Evolutionary conservation across 371 early-diverging fungal species (phyloP).

Genomic region (Apophysomyces trapeziformis): DNA sequence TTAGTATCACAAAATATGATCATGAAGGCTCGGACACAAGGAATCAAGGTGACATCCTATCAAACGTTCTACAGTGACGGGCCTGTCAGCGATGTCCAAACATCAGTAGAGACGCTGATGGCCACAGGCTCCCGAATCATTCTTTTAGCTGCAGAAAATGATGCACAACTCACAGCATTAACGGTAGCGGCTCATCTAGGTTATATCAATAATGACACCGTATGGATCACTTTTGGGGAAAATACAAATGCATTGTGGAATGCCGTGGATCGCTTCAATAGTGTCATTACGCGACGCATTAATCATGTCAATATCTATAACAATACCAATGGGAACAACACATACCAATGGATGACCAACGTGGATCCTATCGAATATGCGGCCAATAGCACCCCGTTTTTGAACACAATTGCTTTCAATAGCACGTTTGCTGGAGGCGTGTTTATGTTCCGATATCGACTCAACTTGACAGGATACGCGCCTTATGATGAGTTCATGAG

Average conservation of each 20-base stretch:
- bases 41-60: conserved; percentile 47
- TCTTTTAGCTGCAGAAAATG: conserved; percentile 53
- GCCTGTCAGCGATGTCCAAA: conserved; percentile 45
- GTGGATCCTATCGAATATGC: conserved; percentile 36
- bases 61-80: conserved; percentile 56
- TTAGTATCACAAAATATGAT: conserved; percentile 57
- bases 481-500: conserved; percentile 52
- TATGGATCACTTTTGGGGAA: conserved; percentile 43
- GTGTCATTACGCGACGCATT: conserved; percentile 20
- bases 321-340: neutral
- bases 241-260: conserved; percentile 20
- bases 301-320: neutral
- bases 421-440: conserved; percentile 51
- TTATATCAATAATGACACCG: conserved; percentile 43
- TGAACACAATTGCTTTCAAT: conserved; percentile 36
- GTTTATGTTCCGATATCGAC: conserved; percentile 34
- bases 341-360: neutral
- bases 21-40: conserved; percentile 40
- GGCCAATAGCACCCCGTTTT: conserved; percentile 25
- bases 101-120: conserved; percentile 41
- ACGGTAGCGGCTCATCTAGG: conserved; percentile 45
- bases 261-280: conserved; percentile 34
- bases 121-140: conserved; percentile 52
- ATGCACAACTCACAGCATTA: conserved; percentile 42
- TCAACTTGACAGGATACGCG: conserved; percentile 45